Evolutionary conservation across 2,329 filamentous ascomycete species (phyloP), one percentile per base, ranked within the genome.

Genomic region (Ophiocordyceps camponoti-floridani): DNA sequence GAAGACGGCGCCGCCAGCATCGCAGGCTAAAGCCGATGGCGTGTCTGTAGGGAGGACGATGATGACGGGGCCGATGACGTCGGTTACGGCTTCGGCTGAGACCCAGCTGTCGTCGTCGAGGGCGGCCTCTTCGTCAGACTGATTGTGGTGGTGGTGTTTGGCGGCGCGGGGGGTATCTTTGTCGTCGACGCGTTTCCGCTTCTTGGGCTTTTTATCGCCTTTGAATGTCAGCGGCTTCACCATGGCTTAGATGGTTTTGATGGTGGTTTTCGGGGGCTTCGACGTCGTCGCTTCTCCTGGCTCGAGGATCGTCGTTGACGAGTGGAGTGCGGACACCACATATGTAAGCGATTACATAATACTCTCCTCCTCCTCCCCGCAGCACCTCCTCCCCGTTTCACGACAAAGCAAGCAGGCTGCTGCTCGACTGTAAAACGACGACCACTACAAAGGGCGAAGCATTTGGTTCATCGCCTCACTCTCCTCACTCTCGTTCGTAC

Each of bases 201-300:
- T 95, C 64, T 91, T 94, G 47, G 76, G 67, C 66, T 91, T 91
- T 64, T 93, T 95, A 66, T 98, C 91, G 69, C 91, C 91, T 66
- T 98, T 98, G 72, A 98, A 98, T 43, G 78, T 72, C 47, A 98
- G 75, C 42, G 89, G 80, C 61, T 94, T 95, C 53, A 94, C 81
- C 84, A 91, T 91, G 49, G 27, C 27, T 30, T n/a, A n/a, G n/a
- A n/a, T n/a, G n/a, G n/a, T n/a, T n/a, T n/a, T n/a, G n/a, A n/a
- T n/a, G n/a, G n/a, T n/a, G n/a, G n/a, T n/a, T n/a, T n/a, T n/a
- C n/a, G n/a, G n/a, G n/a, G n/a, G n/a, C n/a, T n/a, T 30, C 27
- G 27, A 30, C 27, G 27, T 30, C 27, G 27, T n/a, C n/a, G 31
- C 31, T 35, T n/a, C 8, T 35, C 2, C n/a, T 35, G 31, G 14